Conservation (phyloP, 75 land plant species). For the Sequoia sempervirens region DNA sequence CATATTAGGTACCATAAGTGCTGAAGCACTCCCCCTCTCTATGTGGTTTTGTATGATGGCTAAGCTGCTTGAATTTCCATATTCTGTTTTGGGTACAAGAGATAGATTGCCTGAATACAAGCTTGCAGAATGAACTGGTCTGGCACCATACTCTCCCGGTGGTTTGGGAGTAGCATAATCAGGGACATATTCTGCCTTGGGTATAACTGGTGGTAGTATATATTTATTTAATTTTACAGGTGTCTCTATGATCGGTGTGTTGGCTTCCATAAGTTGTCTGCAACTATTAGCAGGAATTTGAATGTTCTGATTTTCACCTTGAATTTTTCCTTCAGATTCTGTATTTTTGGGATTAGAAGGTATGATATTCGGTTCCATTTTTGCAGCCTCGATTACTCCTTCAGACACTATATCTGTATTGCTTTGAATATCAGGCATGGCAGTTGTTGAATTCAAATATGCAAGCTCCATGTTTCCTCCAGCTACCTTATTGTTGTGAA, state of each 20-base stretch:
- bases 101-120: not conserved
- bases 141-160: not conserved
- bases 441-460: not conserved
- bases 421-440: not conserved
- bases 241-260: not conserved
- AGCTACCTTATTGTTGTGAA: not conserved
- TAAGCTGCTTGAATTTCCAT: not conserved
- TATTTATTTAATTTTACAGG: not conserved
- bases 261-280: not conserved
- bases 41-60: not conserved
- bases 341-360: no score
- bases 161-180: not conserved
- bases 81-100: not conserved
- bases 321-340: not conserved
- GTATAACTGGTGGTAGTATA: not conserved
- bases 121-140: not conserved
- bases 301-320: not conserved
- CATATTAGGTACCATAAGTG: not conserved
- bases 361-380: no score
- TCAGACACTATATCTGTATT: not conserved
- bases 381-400: no score
- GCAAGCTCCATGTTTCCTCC: not conserved
- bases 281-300: not conserved
- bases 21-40: not conserved
- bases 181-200: not conserved